phyloP scores from a whole-genome alignment of 192 early-diverging fungal genomes.

The Coemansia sp. region DNA sequence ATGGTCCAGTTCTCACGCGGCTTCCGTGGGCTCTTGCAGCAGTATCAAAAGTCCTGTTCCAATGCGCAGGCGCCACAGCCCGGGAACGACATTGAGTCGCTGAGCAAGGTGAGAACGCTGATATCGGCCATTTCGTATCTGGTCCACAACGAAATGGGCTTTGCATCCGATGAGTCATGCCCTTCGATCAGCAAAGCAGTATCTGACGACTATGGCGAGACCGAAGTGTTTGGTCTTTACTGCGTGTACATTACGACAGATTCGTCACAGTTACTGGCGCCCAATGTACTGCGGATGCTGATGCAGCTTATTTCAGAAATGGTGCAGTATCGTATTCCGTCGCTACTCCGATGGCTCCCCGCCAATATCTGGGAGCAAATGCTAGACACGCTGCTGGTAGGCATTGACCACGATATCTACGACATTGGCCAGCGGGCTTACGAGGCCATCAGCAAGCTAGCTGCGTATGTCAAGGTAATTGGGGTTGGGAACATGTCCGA shows the following conservation, averaged over 20 bases:
- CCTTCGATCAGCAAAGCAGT: conserved; percentile 20
- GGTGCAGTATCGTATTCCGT: conserved; percentile 43
- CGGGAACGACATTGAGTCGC: conserved; percentile 23
- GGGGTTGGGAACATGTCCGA: conserved; percentile 11
- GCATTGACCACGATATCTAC: conserved; percentile 38
- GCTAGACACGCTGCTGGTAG: conserved; percentile 31
- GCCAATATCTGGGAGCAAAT: conserved; percentile 24
- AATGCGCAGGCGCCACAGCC: not conserved
- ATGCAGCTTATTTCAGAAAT: conserved; percentile 48
- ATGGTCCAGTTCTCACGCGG: conserved; percentile 36
- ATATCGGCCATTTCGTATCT: conserved; percentile 37
- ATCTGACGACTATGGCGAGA: conserved; percentile 46
- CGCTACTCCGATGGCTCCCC: conserved; percentile 47
- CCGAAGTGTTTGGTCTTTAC: conserved; percentile 45
- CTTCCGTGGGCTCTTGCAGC: conserved; percentile 22
- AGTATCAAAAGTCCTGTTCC: conserved; percentile 21
- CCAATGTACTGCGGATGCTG: conserved; percentile 39
- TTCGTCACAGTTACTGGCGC: conserved; percentile 25
- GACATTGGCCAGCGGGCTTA: conserved; percentile 48
- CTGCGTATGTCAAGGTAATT: conserved; percentile 37
- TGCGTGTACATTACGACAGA: conserved; percentile 36
- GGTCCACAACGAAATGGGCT: conserved; percentile 49
- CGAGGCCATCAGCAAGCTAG: conserved; percentile 46
- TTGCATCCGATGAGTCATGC: conserved; percentile 32
- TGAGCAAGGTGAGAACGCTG: conserved; percentile 24